Base-by-base conservation (phyloP, 2,329 filamentous ascomycete genomes). In the Beauveria sp. region DNA sequence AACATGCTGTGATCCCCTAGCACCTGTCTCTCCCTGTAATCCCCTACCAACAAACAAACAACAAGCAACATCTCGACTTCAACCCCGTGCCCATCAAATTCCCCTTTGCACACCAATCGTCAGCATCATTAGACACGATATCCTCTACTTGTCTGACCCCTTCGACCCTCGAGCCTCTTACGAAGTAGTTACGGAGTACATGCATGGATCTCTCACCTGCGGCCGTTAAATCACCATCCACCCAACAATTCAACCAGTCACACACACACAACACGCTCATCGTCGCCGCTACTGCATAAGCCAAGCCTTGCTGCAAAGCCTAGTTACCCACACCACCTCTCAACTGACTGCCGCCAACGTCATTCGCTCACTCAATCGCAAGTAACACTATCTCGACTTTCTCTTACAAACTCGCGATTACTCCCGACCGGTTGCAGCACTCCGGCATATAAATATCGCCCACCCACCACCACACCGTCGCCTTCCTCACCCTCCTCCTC, bases 351-450 rank as follows among this genome's bases (percentile, higher is more conserved):
- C 46, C 28, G 46, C 56, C 56, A 52, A 59, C 56, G 56, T 52
- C 56, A 59, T 59, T 59, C 47, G 56, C 46, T 30, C 37, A 46
- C 14, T 52, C 56, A 34, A 59, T 16, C 34, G 44, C 46, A 24
- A 59, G 37, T 10, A 59, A 51, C 46, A 59, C 47, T 41, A 59
- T 59, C 56, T 59, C 56, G 47, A 59, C 46, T 52, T 51, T n/a
- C 56, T 43, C 28, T 59, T 52, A 52, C 56, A 51, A 40, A 28
- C 28, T 47, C n/a, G 57, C 41, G 40, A 54, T 54, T 47, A 54
- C 48, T 44, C 50, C 50, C 52, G 59, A 46, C 52, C 24, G 22
- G 24, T 47, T 26, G 14, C 53, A 54, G 34, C 20, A 20, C 14
- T n/a, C 28, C 30, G 2, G 2, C 44, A 3, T 24, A 16, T 28